Percentiles rank a stretch among this genome's conserved stretches.
Evolutionary conservation across 2,329 filamentous ascomycete genomes (phyloP).

Genomic region (Venturia nashicola): DNA sequence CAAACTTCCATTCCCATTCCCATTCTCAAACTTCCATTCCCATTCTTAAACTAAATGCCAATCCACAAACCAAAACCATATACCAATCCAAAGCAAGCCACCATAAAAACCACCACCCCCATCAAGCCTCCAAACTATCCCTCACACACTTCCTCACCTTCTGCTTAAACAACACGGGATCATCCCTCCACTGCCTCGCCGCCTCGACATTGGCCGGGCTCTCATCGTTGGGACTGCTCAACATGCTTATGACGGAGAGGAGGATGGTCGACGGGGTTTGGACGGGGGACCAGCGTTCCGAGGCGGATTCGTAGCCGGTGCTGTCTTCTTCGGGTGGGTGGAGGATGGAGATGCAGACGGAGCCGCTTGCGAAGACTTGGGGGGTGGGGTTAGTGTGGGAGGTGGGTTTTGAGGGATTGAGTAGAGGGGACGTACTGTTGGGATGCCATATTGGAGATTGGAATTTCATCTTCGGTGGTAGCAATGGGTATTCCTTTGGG

Average conservation of each 20-base stretch:
- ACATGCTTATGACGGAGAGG: conserved; percentile 80
- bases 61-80: neutral
- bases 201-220: conserved; percentile 92
- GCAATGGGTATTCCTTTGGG: conserved; percentile 71
- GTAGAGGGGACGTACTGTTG: conserved; percentile 45
- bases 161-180: conserved; percentile 65
- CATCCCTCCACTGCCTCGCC: conserved; percentile 74
- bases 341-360: conserved; percentile 93
- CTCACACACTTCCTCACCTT: conserved; percentile 66
- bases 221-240: conserved; percentile 88
- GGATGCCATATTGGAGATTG: conserved; percentile 82
- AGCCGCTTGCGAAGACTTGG: conserved; percentile 66
- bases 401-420: conserved; percentile 56
- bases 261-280: conserved; percentile 93
- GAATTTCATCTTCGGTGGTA: conserved; percentile 83
- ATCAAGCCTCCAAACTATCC: conserved; percentile 41
- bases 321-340: conserved; percentile 91
- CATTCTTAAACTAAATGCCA: neutral
- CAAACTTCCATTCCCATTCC: neutral
- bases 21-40: neutral
- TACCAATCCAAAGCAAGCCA: neutral
- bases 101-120: neutral
- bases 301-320: conserved; percentile 82
- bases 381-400: conserved; percentile 23
- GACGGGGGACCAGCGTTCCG: conserved; percentile 88